A percentile compares a stretch with the other conserved stretches of the same genome.
Evolutionary conservation across 1,284 basidiomycete genomes (phyloP).

Genomic region (Anthracocystis walkeri): DNA sequence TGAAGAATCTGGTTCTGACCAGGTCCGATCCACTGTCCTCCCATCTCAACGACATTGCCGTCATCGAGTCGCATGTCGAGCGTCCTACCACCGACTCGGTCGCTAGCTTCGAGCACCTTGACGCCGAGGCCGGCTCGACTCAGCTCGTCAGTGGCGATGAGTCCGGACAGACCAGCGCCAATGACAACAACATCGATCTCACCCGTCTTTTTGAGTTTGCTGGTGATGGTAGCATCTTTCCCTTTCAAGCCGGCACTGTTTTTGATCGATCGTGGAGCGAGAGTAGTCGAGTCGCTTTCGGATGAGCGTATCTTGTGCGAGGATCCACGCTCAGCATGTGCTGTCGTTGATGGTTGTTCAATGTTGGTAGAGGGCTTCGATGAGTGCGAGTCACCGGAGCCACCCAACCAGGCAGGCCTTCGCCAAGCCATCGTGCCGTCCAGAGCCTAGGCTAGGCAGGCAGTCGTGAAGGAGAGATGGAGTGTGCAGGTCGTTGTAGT

Average conservation of each 20-base stretch:
- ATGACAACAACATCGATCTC: slow-evolving; percentile 70
- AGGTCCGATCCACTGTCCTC: slow-evolving; percentile 73
- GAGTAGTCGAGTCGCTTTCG: slow-evolving; percentile 17
- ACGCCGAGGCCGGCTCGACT: slow-evolving; percentile 69
- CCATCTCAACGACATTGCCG: slow-evolving; percentile 70
- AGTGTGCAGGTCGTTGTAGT: background rate
- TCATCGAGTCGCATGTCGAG: slow-evolving; percentile 65
- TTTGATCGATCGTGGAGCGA: slow-evolving; percentile 1
- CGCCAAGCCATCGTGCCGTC: slow-evolving; percentile 21
- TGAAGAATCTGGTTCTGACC: slow-evolving; percentile 71
- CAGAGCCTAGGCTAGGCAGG: background rate
- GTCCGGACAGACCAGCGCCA: slow-evolving; percentile 72
- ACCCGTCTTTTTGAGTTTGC: slow-evolving; percentile 21
- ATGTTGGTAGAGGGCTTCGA: slow-evolving; percentile 8
- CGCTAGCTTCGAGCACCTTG: slow-evolving; percentile 72
- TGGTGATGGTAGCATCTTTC: background rate
- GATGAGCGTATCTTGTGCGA: background rate
- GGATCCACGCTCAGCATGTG: background rate
- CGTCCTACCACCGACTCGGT: slow-evolving; percentile 72
- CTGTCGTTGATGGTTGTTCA: background rate
- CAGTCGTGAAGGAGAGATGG: background rate
- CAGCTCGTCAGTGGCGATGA: slow-evolving; percentile 71
- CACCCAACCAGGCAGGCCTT: slow-evolving; percentile 25
- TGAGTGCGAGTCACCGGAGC: slow-evolving; percentile 4
- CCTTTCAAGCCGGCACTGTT: background rate